phyloP scores from a whole-genome alignment of 495 filamentous ascomycete species.

The Penicillium longicatenatum region DNA sequence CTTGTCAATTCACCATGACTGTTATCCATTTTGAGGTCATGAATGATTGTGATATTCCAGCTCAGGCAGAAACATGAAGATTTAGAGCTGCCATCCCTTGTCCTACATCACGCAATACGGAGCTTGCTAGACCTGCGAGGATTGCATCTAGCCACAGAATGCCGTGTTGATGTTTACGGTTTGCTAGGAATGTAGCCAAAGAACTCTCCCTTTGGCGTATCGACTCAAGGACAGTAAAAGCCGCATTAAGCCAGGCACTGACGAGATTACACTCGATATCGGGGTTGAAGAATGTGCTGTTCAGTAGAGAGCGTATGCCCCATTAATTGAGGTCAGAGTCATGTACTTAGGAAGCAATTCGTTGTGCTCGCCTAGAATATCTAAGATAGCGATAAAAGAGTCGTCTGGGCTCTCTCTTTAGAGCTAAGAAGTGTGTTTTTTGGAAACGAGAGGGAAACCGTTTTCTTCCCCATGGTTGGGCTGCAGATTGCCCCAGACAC shows the following conservation, averaged over 20 bases:
- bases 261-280: slow-evolving; percentile 34
- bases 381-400: slow-evolving; percentile 12
- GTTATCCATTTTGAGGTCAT: slow-evolving; percentile 15
- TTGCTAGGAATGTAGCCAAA: slow-evolving; percentile 17
- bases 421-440: slow-evolving; percentile 9
- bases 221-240: slow-evolving; percentile 27
- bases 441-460: slow-evolving; percentile 23
- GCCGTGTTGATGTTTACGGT: slow-evolving; percentile 20
- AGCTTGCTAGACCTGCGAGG: slow-evolving; percentile 18
- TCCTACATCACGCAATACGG: slow-evolving; percentile 20
- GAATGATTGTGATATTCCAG: slow-evolving; percentile 24
- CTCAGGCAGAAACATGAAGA: slow-evolving; percentile 28
- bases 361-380: slow-evolving; percentile 16
- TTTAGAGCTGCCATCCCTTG: slow-evolving; percentile 24
- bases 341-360: slow-evolving; percentile 28
- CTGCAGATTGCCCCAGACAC: slow-evolving; percentile 20
- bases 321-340: slow-evolving; percentile 28
- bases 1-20: slow-evolving; percentile 19
- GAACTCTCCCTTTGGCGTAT: slow-evolving; percentile 7
- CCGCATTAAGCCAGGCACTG: slow-evolving; percentile 35
- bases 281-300: slow-evolving; percentile 30
- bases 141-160: slow-evolving; percentile 33
- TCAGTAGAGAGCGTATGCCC: slow-evolving; percentile 31
- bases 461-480: too few relatives aligned
- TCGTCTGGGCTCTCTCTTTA: background rate